A percentile compares a stretch with the other conserved stretches of the same genome.
These are phyloP conservation scores for Pinus tabuliformis DNA, from an alignment of 75 land plant genomes.

Conservation along the genomic window DNA sequence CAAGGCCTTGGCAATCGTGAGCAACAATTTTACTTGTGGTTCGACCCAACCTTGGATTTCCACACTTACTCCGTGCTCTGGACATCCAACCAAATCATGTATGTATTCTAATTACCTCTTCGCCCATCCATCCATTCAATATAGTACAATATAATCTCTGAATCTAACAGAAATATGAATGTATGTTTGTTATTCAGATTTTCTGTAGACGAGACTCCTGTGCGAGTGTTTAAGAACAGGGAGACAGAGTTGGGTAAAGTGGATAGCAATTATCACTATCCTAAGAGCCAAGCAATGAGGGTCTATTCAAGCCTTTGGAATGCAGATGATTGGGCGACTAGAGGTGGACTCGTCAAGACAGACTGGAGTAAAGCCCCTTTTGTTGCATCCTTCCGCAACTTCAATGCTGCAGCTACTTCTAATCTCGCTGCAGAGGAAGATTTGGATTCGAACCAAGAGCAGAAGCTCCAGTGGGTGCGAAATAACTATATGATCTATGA, in stretches of 20 bases:
- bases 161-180: too few species aligned
- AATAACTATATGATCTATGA: conserved; percentile 34
- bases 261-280: not conserved
- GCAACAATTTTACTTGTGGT: conserved; percentile 75
- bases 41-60: conserved; percentile 61
- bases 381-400: not conserved
- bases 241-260: conserved; percentile 17
- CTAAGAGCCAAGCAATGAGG: not conserved
- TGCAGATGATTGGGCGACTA: conserved; percentile 30
- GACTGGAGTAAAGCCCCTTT: not conserved
- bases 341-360: not conserved
- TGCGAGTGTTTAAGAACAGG: conserved; percentile 35
- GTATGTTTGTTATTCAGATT: conserved; percentile 24
- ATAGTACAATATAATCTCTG: too few species aligned
- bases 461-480: conserved; percentile 10
- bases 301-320: not conserved
- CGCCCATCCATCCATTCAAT: too few species aligned
- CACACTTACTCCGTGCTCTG: conserved; percentile 58
- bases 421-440: not conserved
- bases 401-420: not conserved
- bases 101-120: not conserved
- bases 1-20: conserved; percentile 62
- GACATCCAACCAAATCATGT: conserved; percentile 28
- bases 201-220: conserved; percentile 41
- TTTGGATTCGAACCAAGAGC: not conserved